Evolutionary conservation across 75 land plant genomes (phyloP).

Genomic region (Cupressus sempervirens): DNA sequence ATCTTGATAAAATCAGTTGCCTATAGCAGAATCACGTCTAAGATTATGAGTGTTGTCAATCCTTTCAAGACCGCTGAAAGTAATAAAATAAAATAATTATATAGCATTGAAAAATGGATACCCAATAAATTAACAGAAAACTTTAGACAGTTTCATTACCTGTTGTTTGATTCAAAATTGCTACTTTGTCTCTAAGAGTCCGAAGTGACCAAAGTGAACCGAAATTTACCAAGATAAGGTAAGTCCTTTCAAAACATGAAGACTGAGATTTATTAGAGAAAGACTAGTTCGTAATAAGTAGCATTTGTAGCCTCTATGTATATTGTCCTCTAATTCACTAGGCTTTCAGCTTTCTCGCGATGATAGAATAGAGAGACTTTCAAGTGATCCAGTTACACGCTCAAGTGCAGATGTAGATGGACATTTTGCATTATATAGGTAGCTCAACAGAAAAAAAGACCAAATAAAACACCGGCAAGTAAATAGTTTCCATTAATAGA

Average conservation of each 20-base stretch:
- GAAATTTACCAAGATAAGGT: neutral
- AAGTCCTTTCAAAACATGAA: neutral
- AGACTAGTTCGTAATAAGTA: neutral
- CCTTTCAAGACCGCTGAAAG: conserved; percentile 28
- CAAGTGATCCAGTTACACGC: conserved; percentile 42
- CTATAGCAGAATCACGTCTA: conserved; percentile 50
- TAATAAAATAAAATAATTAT: neutral
- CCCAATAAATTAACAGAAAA: neutral
- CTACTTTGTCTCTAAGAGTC: conserved; percentile 64
- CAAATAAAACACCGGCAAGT: no score
- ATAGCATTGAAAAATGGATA: neutral
- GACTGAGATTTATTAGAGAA: neutral
- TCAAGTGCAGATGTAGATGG: conserved; percentile 48
- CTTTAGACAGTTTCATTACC: conserved; percentile 16
- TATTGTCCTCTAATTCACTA: neutral
- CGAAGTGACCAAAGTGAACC: conserved; percentile 41
- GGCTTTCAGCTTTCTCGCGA: conserved; percentile 24
- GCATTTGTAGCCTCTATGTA: neutral
- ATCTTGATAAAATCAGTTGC: conserved; percentile 42
- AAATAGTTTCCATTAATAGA: no score
- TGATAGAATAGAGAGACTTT: conserved; percentile 43
- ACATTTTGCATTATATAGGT: conserved; percentile 11
- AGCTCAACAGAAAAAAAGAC: no score
- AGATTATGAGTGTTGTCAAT: conserved; percentile 19
- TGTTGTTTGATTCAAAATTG: conserved; percentile 29